Evolutionary conservation across 768 basidiomycete species (phyloP), one percentile per base, ranked within the genome.

Genomic region (Collybia mongolica): DNA sequence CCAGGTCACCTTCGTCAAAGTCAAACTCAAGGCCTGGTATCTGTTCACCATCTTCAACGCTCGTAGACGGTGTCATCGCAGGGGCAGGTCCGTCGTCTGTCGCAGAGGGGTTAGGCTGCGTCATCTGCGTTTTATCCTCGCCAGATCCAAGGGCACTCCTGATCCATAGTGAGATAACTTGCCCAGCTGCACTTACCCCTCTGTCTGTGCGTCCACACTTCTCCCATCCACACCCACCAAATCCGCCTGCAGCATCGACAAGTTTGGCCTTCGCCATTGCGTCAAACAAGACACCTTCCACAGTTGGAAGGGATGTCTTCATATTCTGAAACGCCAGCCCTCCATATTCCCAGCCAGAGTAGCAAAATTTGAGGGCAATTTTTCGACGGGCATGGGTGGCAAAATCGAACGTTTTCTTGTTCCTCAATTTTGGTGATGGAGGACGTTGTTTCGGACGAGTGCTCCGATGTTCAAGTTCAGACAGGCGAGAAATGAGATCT

Each of bases 121-220:
- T 32, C 14, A 14, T 9, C 14, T 12, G 32, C 11, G 32, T 14
- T 41, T n/a, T 40, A 24, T 48, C 57, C n/a, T 55, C 48, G 50
- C 66, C 50, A n/a, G 53, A 9, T 18, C 61, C 69, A 39, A 85
- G 65, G 8, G 81, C 80, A 65, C 92, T 93, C 51, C 94, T 74
- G 11, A 97, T 84, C 88, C 91, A 94, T 6, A 99, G 74, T 44
- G 89, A 92, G 44, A 98, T 77, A 19, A 98, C 94, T 65, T 98
- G 96, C 2, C 93, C 94, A 6, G 88, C 90, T 35, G 88, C 91
- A 64, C 93, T 96, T 51, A 99, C 97, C 0, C 96, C 95, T 17
- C 87, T 79, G 75, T 99, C 97, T 22, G 97, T 98, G 61, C 97
- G 71, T 11, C 97, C 96, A 66, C 97, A 98, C 56, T 82, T 79